phyloP scores from a whole-genome alignment of 345 rosid genomes.

The Eucalyptus curtisii region DNA sequence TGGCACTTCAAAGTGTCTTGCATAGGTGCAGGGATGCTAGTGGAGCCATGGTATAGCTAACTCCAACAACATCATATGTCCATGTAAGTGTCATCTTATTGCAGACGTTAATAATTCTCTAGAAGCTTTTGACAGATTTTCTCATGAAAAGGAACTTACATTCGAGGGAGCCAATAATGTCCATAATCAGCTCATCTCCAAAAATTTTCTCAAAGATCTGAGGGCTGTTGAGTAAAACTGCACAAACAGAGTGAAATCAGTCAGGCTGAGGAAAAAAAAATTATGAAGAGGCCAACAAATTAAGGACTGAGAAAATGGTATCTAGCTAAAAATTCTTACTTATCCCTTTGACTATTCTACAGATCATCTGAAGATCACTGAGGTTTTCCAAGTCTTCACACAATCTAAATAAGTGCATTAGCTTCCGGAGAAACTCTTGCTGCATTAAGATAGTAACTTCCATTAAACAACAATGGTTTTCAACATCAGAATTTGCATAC shows the following conservation, averaged over 20 bases:
- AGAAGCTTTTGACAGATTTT: not conserved
- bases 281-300: not conserved
- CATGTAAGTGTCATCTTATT: not conserved
- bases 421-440: constrained; percentile 64
- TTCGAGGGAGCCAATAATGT: constrained; percentile 83
- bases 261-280: not conserved
- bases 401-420: constrained; percentile 58
- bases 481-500: not conserved
- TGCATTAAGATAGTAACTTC: constrained; percentile 14
- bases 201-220: constrained; percentile 73
- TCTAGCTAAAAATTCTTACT: constrained; percentile 32
- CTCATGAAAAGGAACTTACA: constrained; percentile 33
- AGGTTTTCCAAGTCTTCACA: constrained; percentile 57
- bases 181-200: constrained; percentile 82
- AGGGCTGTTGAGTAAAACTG: constrained; percentile 79
- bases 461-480: not conserved
- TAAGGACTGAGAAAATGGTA: not conserved
- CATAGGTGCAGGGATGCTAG: not conserved
- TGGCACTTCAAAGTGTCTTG: not conserved
- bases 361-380: constrained; percentile 73
- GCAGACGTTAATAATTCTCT: not conserved
- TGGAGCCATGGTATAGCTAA: not conserved
- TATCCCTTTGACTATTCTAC: constrained; percentile 72
- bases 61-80: not conserved
- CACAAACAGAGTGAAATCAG: not conserved